phyloP scores from a whole-genome alignment of 257 asterid species.

The Mentha longifolia region DNA sequence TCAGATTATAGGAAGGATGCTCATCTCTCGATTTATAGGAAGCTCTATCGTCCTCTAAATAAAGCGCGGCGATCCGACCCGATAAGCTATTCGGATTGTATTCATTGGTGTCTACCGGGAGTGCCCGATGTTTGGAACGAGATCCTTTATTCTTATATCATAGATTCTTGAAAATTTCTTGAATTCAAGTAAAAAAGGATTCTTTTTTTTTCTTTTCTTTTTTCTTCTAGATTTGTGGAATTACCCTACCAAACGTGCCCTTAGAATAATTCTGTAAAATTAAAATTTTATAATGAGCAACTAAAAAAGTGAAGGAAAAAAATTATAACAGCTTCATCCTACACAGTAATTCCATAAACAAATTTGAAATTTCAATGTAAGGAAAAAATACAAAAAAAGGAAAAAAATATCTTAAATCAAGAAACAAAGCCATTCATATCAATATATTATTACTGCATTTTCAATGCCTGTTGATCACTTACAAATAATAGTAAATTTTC shows the following conservation, averaged over 20 bases:
- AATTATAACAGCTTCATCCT: too few species aligned
- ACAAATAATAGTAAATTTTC: too few species aligned
- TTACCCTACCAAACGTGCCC: too few species aligned
- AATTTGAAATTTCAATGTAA: not conserved
- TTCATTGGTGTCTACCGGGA: slow-evolving; percentile 83
- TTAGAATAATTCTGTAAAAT: too few species aligned
- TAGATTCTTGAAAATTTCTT: slow-evolving; percentile 29
- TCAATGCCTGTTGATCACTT: too few species aligned
- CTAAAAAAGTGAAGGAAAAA: too few species aligned
- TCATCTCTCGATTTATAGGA: slow-evolving; percentile 58
- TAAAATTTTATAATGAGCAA: too few species aligned
- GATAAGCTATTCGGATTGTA: slow-evolving; percentile 50
- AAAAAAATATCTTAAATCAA: not conserved
- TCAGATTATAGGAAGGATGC: slow-evolving; percentile 67
- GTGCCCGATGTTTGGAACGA: slow-evolving; percentile 81
- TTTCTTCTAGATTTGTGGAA: too few species aligned
- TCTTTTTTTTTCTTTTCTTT: too few species aligned
- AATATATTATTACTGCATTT: too few species aligned
- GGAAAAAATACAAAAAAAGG: not conserved
- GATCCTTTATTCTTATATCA: slow-evolving; percentile 46
- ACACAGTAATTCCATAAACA: too few species aligned
- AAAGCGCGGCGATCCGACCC: slow-evolving; percentile 43
- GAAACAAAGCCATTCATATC: not conserved
- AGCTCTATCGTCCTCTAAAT: slow-evolving; percentile 36
- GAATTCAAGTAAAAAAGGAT: too few species aligned